Evolutionary conservation across 1,284 basidiomycete genomes (phyloP), one percentile per base, ranked within the genome.

Genomic region (Ustilago bromivora): DNA sequence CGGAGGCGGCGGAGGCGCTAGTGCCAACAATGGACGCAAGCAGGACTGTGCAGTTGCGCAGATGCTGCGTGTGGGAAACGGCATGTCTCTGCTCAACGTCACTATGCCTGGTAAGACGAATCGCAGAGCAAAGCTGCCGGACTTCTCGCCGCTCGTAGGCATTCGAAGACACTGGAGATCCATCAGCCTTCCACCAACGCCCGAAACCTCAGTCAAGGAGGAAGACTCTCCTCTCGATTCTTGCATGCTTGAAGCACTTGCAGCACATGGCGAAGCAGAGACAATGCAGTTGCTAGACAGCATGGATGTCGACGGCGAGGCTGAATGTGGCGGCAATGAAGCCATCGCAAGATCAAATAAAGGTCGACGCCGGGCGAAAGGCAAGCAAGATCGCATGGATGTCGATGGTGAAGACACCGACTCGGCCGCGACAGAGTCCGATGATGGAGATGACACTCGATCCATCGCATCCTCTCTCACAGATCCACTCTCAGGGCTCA

Each of bases 1-100:
- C 17, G 76, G 83, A 17, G 78, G 79, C 38, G 78, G 78, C 5
- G 76, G 70, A 32, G 79, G 79, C 15, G 80, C 83, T 28, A 81
- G 81, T 57, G 69, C 82, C 41, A 78, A 78, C 61, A 82, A 82
- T 23, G 74, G 71, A 31, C 73, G 81, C 47, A 80, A 81, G 54
- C 84, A 85, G 61, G 82, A 85, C 59, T 85, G 84, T 47, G 83
- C 84, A n/a, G 76, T 85, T 17, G 81, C 78, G 12, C 84, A 85
- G 67, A 85, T 85, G 84, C 69, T 85, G n/a, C 76, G 83, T 7
- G 70, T 85, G 0, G 79, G 82, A 10, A 81, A 84, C 58, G 84
- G 84, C 34, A 85, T 85, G 84, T 71, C 78, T 15, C 71, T 85
- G 28, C 70, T 84, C 53, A 83, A 83, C 57, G 81, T 84, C 38